Percentiles rank a stretch among this genome's conserved stretches.
Evolutionary conservation across 139 green algal genomes (phyloP).

Genomic region (Picochlorum sp.): DNA sequence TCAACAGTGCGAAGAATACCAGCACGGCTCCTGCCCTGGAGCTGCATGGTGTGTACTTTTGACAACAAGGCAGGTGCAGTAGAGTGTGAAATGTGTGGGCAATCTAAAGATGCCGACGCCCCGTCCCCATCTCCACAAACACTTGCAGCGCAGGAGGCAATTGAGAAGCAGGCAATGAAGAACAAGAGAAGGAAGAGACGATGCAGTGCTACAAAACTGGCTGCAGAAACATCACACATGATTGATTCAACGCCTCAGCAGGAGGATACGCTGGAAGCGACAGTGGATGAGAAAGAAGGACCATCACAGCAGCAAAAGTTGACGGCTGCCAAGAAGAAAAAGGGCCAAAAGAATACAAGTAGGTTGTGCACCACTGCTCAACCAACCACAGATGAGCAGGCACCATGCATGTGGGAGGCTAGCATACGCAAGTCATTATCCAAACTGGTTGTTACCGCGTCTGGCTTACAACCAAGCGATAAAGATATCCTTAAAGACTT

Average conservation of each 20-base stretch:
- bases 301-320: no score
- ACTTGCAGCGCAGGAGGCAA: background rate
- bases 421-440: background rate
- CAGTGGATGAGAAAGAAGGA: no score
- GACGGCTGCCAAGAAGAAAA: no score
- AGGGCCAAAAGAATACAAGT: no score
- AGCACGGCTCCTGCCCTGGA: slow-evolving; percentile 30
- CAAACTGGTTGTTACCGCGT: background rate
- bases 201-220: no score
- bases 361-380: no score
- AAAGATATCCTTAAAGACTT: slow-evolving; percentile 12
- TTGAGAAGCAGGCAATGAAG: background rate
- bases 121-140: background rate
- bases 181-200: background rate
- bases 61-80: slow-evolving; percentile 21
- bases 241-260: no score
- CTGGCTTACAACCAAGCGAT: slow-evolving; percentile 2
- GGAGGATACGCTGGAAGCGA: no score
- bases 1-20: slow-evolving; percentile 15
- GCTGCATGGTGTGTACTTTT: slow-evolving; percentile 34
- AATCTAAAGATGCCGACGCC: background rate
- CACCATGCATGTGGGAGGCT: no score
- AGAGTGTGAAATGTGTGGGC: slow-evolving; percentile 23
- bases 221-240: no score
- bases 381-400: no score